Conservation (phyloP, 2,329 filamentous ascomycete genomes). For the Ophiostoma angusticollis region DNA sequence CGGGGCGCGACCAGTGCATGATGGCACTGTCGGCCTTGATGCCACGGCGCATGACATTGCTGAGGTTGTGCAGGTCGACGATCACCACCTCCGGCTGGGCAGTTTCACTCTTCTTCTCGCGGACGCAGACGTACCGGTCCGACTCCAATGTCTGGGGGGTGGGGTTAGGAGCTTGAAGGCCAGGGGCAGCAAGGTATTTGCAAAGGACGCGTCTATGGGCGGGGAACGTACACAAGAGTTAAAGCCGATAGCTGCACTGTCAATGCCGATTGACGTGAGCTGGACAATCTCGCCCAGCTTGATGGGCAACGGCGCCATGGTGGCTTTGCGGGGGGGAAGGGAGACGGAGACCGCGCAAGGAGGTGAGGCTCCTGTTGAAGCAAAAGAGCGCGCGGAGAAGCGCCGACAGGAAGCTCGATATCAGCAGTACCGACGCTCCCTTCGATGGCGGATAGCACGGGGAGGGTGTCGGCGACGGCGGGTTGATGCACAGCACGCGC, state of each 20-base stretch:
- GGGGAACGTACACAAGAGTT: conserved; percentile 62
- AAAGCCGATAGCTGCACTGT: conserved; percentile 54
- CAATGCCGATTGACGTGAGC: conserved; percentile 25
- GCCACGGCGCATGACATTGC: conserved; percentile 84
- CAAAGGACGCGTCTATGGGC: conserved; percentile 3
- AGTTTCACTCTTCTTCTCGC: conserved; percentile 79
- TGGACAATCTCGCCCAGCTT: conserved; percentile 30
- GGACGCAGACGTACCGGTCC: conserved; percentile 89
- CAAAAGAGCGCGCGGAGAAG: conserved; percentile 1
- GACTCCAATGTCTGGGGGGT: conserved; percentile 78
- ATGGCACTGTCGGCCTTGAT: conserved; percentile 99
- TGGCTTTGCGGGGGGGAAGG: conserved; percentile 9
- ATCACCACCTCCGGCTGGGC: conserved; percentile 91
- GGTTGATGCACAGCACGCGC: too few relatives aligned
- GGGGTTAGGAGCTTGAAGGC: conserved; percentile 8
- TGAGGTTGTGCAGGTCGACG: conserved; percentile 92
- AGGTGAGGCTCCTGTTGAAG: background rate
- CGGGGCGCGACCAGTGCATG: conserved; percentile 95
- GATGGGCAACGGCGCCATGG: conserved; percentile 26
- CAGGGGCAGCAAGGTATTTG: conserved; percentile 5
- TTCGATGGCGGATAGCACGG: too few relatives aligned
- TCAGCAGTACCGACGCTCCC: too few relatives aligned
- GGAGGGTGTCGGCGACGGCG: background rate
- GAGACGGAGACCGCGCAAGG: background rate
- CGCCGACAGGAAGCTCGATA: too few relatives aligned